Base-by-base conservation (phyloP, 2,329 filamentous ascomycete genomes). In the Pseudogymnoascus sp. region DNA sequence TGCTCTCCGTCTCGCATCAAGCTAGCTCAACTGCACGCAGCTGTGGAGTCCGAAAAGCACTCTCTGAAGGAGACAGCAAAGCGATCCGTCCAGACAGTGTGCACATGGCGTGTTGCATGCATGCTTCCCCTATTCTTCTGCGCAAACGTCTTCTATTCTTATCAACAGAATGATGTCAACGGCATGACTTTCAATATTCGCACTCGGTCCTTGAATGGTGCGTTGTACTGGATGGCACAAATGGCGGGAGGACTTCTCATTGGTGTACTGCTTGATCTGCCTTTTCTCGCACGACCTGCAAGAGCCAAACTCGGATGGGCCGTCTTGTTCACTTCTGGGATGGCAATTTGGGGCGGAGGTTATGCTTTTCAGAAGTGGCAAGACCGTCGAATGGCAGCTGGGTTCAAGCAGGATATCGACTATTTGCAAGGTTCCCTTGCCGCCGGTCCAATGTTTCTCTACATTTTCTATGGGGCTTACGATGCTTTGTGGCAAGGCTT, bases 401-500 rank as follows among this genome's bases (percentile, higher is more conserved):
- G 28, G 64, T 14, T 50, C 65, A 2, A 11, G 50, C 3, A 41
- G 61, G 7, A 61, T 53, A 15, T 58, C 63, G 35, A 63, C 62
- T 9, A 50, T 18, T 28, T 6, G 63, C 14, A 64, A 66, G 20
- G 64, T 22, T 90, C 94, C 73, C 94, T 88, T 86, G 80, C 77
- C 2, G 80, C 87, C 62, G 90, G 88, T 0, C 89, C 89, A 11
- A 90, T 96, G 83, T 90, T 96, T 73, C 76, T 96, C 59, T 95
- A 91, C 78, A 90, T 96, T 69, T 92, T 92, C 75, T 95, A 94
- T 72, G 91, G 91, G 39, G 87, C 94, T 74, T 94, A 87, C 68
- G 93, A 97, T 72, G 90, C 92, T 43, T 83, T 86, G 60, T 97
- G 91, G 87, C 93, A 97, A 78, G 93, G 91, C 0, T 86, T 80